Conservation (phyloP, 23 red algal species). For the Gracilaria domingensis region DNA sequence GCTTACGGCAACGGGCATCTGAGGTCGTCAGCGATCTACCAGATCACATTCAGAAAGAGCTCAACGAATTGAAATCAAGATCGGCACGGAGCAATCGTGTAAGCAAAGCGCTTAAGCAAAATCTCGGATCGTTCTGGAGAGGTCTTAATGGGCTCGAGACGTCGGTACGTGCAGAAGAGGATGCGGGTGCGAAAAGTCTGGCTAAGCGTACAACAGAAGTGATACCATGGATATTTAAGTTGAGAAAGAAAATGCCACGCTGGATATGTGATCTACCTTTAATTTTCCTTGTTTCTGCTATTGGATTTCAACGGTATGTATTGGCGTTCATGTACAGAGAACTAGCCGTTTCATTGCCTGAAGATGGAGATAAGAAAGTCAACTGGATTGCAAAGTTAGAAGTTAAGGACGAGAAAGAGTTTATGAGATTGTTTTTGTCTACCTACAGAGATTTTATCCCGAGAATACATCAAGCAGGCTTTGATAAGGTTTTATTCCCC, state of each 20-base stretch:
- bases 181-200: too few species aligned
- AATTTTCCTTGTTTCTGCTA: background rate
- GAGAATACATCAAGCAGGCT: background rate
- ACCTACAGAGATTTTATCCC: background rate
- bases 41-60: too few species aligned
- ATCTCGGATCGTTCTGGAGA: too few species aligned
- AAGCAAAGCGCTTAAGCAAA: too few species aligned
- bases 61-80: too few species aligned
- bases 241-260: background rate
- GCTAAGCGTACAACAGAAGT: too few species aligned
- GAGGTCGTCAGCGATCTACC: too few species aligned
- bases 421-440: background rate
- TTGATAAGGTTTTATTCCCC: background rate
- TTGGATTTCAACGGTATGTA: background rate
- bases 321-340: background rate
- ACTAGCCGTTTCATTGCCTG: background rate
- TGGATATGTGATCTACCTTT: background rate
- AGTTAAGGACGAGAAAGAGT: background rate
- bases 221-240: too few species aligned
- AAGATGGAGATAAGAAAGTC: background rate
- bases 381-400: background rate
- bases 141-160: too few species aligned
- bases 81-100: too few species aligned
- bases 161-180: too few species aligned
- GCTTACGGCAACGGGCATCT: too few species aligned